Evolutionary conservation across 2,329 filamentous ascomycete genomes (phyloP).

Genomic region (Fusarium brachygibbosum): DNA sequence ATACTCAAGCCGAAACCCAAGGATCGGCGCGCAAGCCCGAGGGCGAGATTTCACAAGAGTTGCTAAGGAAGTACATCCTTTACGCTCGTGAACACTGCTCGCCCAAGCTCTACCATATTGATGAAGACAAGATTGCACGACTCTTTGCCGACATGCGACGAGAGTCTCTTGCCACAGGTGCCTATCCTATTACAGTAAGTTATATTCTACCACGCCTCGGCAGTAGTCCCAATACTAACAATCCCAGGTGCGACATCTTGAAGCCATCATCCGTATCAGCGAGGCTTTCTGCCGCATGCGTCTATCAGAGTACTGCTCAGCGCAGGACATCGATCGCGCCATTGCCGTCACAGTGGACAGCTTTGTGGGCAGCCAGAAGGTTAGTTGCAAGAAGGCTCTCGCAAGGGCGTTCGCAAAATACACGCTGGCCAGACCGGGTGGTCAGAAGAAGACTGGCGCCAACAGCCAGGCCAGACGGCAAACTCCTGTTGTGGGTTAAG

Average conservation of each 20-base stretch:
- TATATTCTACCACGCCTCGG: not conserved
- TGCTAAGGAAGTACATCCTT: conserved; percentile 95
- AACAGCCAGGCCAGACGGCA: conserved; percentile 49
- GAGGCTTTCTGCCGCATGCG: conserved; percentile 98
- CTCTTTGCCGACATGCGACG: conserved; percentile 96
- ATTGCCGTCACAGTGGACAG: conserved; percentile 97
- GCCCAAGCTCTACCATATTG: conserved; percentile 96
- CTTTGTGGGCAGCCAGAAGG: conserved; percentile 95
- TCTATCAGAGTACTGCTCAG: conserved; percentile 92
- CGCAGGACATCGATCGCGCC: conserved; percentile 93
- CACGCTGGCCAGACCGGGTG: conserved; percentile 69
- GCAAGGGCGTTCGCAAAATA: conserved; percentile 97
- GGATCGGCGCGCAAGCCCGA: conserved; percentile 51
- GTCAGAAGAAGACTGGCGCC: conserved; percentile 42
- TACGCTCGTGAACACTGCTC: conserved; percentile 91
- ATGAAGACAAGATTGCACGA: conserved; percentile 95
- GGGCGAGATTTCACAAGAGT: conserved; percentile 88
- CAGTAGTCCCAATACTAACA: conserved; percentile 23
- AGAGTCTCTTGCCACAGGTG: conserved; percentile 92
- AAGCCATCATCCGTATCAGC: conserved; percentile 95
- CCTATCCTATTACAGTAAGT: conserved; percentile 96
- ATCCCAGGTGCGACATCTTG: conserved; percentile 90
- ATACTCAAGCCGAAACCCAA: conserved; percentile 60
- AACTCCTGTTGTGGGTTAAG: conserved; percentile 50
- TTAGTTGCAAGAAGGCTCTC: conserved; percentile 97